These are phyloP conservation scores for Chaetomium sp. DNA, from an alignment of 2,329 filamentous ascomycete species.

Conservation along the genomic window DNA sequence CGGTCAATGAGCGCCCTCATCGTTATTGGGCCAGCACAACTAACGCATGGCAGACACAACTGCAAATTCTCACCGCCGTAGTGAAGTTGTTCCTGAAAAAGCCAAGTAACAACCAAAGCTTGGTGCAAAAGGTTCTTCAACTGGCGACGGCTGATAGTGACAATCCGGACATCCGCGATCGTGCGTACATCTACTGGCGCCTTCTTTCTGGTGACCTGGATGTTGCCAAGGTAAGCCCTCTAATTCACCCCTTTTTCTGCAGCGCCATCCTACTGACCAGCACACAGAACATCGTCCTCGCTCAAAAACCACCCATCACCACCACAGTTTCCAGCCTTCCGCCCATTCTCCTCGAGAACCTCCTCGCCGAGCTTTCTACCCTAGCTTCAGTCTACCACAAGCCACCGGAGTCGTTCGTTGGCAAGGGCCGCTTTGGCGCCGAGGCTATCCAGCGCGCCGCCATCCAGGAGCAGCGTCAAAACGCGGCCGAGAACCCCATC, in stretches of 20 bases:
- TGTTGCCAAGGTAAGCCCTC: slow-evolving; percentile 68
- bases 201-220: slow-evolving; percentile 86
- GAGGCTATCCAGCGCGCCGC: slow-evolving; percentile 92
- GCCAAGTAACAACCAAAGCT: slow-evolving; percentile 79
- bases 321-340: slow-evolving; percentile 91
- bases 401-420: slow-evolving; percentile 94
- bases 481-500: slow-evolving; percentile 88
- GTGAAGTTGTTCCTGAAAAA: slow-evolving; percentile 98
- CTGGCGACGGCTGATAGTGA: slow-evolving; percentile 90
- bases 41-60: slow-evolving; percentile 62
- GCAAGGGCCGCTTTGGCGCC: slow-evolving; percentile 87
- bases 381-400: slow-evolving; percentile 98
- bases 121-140: slow-evolving; percentile 93
- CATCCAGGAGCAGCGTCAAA: slow-evolving; percentile 91
- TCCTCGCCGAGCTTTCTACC: slow-evolving; percentile 88
- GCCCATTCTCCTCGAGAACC: slow-evolving; percentile 73
- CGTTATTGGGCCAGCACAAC: neutral
- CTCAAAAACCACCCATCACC: slow-evolving; percentile 87
- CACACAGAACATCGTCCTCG: slow-evolving; percentile 72
- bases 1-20: slow-evolving; percentile 24
- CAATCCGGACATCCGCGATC: slow-evolving; percentile 93
- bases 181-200: slow-evolving; percentile 98
- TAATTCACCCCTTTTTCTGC: neutral
- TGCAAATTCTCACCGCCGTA: slow-evolving; percentile 94
- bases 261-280: slow-evolving; percentile 20